Base-by-base conservation (phyloP, 371 early-diverging fungal species). In the Mucor ambiguus region DNA sequence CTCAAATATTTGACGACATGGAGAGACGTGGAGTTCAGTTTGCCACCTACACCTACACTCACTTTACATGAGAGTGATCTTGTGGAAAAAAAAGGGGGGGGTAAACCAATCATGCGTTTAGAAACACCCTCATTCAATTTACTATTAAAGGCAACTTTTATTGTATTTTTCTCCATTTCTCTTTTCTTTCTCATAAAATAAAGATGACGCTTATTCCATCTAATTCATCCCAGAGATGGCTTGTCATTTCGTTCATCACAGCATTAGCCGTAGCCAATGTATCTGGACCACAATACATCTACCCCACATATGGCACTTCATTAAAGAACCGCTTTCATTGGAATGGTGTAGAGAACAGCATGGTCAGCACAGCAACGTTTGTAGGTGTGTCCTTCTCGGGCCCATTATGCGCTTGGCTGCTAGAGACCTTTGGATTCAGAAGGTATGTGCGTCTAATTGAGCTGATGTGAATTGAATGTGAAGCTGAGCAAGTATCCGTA, bases 351-450 rank as follows among this genome's bases (percentile, higher is more conserved):
- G 78, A 79, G 43, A 82, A 82, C 54, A 82, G 83, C 61, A 66
- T 82, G 26, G 83, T 80, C 61, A 77, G 83, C 54, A 82, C 83
- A 26, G 77, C 83, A 14, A 73, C 74, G 7, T 82, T 82, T 63
- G 66, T 82, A 10, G 83, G 83, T 29, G 75, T 80, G 4, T 78
- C 78, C 1, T 82, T 79, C 58, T 82, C 83, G 16, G 80, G 83
- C 1, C 83, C 83, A n/a, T 41, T 79, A n/a, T 73, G 72, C 64
- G 78, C 83, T 4, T 76, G 70, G 72, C 18, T 79, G 59, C 63
- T 80, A 18, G 80, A 78, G 38, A 70, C 66, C 2, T 60, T 73
- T 7, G 77, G 77, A 9, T 62, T 64, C 52, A 49, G 44, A 61
- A 76, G 68, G 81, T 77, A 70, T 9, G 22, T 22, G 22, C 24